A percentile compares a stretch with the other conserved stretches of the same genome.
Conservation (phyloP, 163 green algal species). For the Chlamydomonas reinhardtii region DNA sequence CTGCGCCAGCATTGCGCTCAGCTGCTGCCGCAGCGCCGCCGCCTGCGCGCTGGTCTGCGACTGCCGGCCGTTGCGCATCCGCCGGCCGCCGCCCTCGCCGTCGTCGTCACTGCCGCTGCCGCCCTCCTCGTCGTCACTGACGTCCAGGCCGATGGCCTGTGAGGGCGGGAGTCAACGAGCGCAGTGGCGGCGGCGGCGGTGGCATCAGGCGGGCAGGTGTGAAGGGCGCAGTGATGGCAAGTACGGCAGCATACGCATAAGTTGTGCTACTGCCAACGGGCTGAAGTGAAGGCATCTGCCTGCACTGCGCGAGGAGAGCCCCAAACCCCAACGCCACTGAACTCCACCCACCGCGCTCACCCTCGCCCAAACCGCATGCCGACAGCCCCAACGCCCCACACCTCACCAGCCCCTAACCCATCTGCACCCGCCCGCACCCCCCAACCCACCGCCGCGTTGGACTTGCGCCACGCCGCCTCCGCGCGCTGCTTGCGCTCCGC, state of each 20-base stretch:
- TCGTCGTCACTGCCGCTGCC: background rate
- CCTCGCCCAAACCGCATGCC: too few relatives aligned
- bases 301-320: too few relatives aligned
- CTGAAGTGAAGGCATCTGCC: too few relatives aligned
- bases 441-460: constrained; percentile 63
- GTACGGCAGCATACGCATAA: too few relatives aligned
- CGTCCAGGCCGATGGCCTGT: constrained; percentile 59
- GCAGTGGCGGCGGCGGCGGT: background rate
- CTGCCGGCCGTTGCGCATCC: constrained; percentile 16
- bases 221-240: too few relatives aligned
- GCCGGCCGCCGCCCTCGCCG: background rate
- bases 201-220: background rate
- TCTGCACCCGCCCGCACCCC: too few relatives aligned
- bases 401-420: too few relatives aligned
- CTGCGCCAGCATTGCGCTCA: constrained; percentile 74
- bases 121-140: constrained; percentile 58
- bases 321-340: too few relatives aligned
- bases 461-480: constrained; percentile 71
- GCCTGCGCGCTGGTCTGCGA: constrained; percentile 41
- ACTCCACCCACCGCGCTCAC: too few relatives aligned
- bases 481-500: constrained; percentile 73
- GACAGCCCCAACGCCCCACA: too few relatives aligned
- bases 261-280: too few relatives aligned
- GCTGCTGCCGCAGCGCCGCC: constrained; percentile 58
- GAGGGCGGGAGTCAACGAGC: background rate